Evolutionary conservation across 164 flowering plant genomes (phyloP).

Genomic region (Amborella trichopoda): DNA sequence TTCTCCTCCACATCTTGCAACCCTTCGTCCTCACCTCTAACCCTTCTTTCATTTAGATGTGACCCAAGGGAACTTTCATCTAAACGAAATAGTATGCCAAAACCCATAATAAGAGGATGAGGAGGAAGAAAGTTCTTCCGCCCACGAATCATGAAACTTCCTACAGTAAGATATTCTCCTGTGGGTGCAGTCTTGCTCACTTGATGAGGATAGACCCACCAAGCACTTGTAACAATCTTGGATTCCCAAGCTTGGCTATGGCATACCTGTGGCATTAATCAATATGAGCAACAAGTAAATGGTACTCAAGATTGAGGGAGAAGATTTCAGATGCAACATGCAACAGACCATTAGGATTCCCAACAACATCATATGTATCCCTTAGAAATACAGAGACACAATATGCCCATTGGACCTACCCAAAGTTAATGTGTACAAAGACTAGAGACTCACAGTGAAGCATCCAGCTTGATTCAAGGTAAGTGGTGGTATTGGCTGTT

Average conservation of each 20-base stretch:
- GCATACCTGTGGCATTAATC: slow-evolving; percentile 63
- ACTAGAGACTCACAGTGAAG: slow-evolving; percentile 64
- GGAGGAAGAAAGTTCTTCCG: slow-evolving; percentile 97
- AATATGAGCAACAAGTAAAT: too few relatives aligned
- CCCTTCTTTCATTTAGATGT: slow-evolving; percentile 92
- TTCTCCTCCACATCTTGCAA: slow-evolving; percentile 32
- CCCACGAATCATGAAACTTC: slow-evolving; percentile 98
- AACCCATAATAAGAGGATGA: slow-evolving; percentile 96
- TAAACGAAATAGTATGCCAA: slow-evolving; percentile 86
- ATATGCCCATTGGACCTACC: neutral
- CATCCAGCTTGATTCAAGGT: slow-evolving; percentile 95
- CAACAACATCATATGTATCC: too few relatives aligned
- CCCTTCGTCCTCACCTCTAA: slow-evolving; percentile 92
- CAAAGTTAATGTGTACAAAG: neutral
- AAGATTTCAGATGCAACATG: too few relatives aligned
- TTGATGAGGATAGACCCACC: slow-evolving; percentile 99
- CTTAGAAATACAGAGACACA: neutral
- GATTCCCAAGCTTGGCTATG: slow-evolving; percentile 98
- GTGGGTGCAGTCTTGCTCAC: slow-evolving; percentile 99
- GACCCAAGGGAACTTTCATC: slow-evolving; percentile 95
- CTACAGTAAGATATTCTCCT: slow-evolving; percentile 95
- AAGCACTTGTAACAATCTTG: slow-evolving; percentile 98
- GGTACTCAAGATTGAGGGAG: too few relatives aligned
- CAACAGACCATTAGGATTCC: too few relatives aligned
- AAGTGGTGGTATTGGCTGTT: slow-evolving; percentile 76